Evolutionary conservation across 176 grass and related monocot genomes (phyloP).

Genomic region (Tillandsia fasciculata): DNA sequence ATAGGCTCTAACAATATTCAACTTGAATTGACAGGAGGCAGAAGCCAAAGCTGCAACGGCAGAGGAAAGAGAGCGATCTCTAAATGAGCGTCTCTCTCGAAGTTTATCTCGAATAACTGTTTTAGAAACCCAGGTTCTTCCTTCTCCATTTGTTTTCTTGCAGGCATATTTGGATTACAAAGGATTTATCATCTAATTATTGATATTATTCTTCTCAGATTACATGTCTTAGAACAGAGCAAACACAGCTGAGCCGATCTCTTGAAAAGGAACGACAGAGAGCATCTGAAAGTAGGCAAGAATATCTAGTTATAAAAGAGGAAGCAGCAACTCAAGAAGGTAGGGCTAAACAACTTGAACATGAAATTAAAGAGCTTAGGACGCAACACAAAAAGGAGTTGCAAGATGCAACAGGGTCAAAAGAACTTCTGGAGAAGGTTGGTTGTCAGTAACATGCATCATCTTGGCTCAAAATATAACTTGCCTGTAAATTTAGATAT

Average conservation of each 20-base stretch:
- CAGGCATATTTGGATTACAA: conserved; percentile 12
- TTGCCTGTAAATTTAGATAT: neutral
- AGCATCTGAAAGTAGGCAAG: conserved; percentile 97
- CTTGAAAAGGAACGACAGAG: conserved; percentile 99
- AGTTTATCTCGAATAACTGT: conserved; percentile 74
- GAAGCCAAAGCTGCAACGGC: conserved; percentile 94
- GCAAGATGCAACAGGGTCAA: conserved; percentile 60
- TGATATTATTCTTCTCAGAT: conserved; percentile 38
- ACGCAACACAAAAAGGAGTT: conserved; percentile 75
- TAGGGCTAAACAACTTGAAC: conserved; percentile 79
- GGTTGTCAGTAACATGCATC: neutral
- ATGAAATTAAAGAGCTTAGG: conserved; percentile 90
- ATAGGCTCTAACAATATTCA: conserved; percentile 4
- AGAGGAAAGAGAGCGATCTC: conserved; percentile 79
- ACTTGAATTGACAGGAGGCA: conserved; percentile 68
- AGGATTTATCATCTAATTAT: conserved; percentile 7
- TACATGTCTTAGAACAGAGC: conserved; percentile 95
- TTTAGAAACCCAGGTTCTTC: conserved; percentile 85
- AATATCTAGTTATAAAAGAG: conserved; percentile 82
- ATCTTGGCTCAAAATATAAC: neutral
- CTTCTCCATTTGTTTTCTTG: conserved; percentile 7
- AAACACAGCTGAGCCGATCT: conserved; percentile 92
- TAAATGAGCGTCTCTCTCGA: conserved; percentile 91
- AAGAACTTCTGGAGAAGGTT: conserved; percentile 90
- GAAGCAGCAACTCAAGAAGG: conserved; percentile 85